Conservation (phyloP, 345 rosid genomes). For the Populus alba region DNA sequence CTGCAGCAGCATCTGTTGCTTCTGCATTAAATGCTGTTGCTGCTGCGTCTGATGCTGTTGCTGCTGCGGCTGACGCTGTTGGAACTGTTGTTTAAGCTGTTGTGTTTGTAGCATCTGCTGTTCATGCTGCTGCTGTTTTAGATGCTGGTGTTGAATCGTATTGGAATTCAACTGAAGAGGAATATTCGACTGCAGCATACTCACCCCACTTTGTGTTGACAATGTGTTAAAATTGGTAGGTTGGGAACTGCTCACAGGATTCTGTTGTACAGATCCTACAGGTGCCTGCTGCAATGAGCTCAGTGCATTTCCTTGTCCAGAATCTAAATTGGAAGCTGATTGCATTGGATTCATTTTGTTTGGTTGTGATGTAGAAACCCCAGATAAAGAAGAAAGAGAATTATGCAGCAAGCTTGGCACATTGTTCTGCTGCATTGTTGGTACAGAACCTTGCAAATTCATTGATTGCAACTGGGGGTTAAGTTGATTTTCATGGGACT, state of each 20-base stretch:
- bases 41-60: slow-evolving; percentile 50
- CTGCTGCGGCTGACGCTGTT: slow-evolving; percentile 61
- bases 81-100: slow-evolving; percentile 56
- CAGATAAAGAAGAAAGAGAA: slow-evolving; percentile 65
- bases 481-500: slow-evolving; percentile 65
- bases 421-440: slow-evolving; percentile 57
- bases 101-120: slow-evolving; percentile 56
- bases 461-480: slow-evolving; percentile 67
- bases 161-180: slow-evolving; percentile 61
- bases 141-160: slow-evolving; percentile 73
- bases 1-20: slow-evolving; percentile 17
- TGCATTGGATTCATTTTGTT: slow-evolving; percentile 63
- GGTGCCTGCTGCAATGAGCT: slow-evolving; percentile 58
- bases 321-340: slow-evolving; percentile 53
- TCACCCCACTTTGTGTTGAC: slow-evolving; percentile 64
- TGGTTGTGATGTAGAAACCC: slow-evolving; percentile 60
- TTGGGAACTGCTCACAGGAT: slow-evolving; percentile 51
- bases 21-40: slow-evolving; percentile 9
- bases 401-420: slow-evolving; percentile 65
- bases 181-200: slow-evolving; percentile 54
- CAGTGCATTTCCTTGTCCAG: slow-evolving; percentile 69
- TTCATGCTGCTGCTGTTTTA: slow-evolving; percentile 61
- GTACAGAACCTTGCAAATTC: slow-evolving; percentile 56
- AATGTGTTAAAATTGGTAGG: slow-evolving; percentile 53
- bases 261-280: slow-evolving; percentile 67